Evolutionary conservation across 306 rosid species (phyloP), one percentile per base, ranked within the genome.

Genomic region (Dalbergia cultrata): DNA sequence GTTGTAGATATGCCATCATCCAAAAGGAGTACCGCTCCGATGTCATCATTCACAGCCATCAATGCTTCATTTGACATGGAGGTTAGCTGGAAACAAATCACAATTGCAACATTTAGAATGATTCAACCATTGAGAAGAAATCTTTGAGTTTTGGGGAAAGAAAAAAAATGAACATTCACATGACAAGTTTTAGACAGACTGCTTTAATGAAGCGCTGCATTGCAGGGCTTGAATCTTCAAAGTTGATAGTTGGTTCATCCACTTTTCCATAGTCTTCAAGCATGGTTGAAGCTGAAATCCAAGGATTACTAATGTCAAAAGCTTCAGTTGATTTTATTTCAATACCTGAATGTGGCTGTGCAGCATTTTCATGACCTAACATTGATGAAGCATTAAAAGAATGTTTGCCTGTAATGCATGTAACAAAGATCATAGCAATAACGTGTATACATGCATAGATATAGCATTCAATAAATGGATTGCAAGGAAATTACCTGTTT

Each of bases 111-210:
- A 79, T 53, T 67, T 70, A 47, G 60, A 47, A 18, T 50, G 64
- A 4, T 0, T 9, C 10, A 37, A 37, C 41, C 41, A 16, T 45
- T 49, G 1, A 62, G 5, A 63, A 47, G 12, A 19, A 69, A 41
- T 41, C 57, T 78, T 8, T 59, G 60, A 35, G 53, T 50, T 47
- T 13, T 12, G 18, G 57, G 17, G 6, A 50, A 50, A 50, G 1
- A 50, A 50, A 50, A 50, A 4, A 5, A 50, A 50, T 12, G 57
- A 50, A 50, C 14, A 13, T 13, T 4, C 45, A 13, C 7, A 59
- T 2, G n/a, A 33, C 11, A 31, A 81, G 65, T 66, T 78, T 75
- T 52, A 65, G 73, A 59, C 86, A 41, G 53, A 87, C 90, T 86
- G 14, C 76, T 60, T 72, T 54, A 61, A 85, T 14, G 21, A 84